Base-by-base conservation (phyloP, 179 eudicot species). In the Silene coronaria region DNA sequence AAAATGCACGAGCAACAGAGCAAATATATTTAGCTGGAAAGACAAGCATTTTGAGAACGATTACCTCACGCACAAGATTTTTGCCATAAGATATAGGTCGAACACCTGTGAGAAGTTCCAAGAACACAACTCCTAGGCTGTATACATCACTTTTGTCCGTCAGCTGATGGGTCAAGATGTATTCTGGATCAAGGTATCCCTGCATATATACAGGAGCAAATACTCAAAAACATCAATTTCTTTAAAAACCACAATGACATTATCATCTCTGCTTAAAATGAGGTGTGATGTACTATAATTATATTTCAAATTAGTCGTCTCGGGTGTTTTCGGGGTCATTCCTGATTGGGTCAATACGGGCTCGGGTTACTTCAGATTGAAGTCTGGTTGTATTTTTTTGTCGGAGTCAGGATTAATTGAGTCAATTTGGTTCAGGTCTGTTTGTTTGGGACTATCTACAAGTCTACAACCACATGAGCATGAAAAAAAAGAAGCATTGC, bases 151-250 rank as follows among this genome's bases (percentile, higher is more conserved):
- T 91, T 77, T 89, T 91, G 75, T 88, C 91, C 1, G 96, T 89
- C 70, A 91, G 71, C 69, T 88, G 82, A 77, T 81, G 93, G 69
- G 95, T 91, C 78, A 87, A 80, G 78, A 88, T 81, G 82, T 91
- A 91, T 64, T 91, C 95, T 8, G 91, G 95, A 77, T 90, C 97
- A 62, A 91, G 85, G 76, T 91, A 91, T 63, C 97, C 97, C 97
- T 91, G 89, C 79, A 85, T 45, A 21, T 45, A 21, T 14, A 48
- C 80, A 11, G 42, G 13, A n/a, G 27, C n/a, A 71, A 36, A 19
- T 19, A 13, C 36, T 55, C 55, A 63, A 58, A 9, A 55, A 48
- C 36, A 22, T 22, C 36, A 17, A 0, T 0, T 8, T 13, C 36
- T 36, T 53, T 53, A 14, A 53, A 51, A 51, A 1, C 16, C 45